Conservation (phyloP, 1,139 yeast genomes). For the Suhomyces bolitotheri region DNA sequence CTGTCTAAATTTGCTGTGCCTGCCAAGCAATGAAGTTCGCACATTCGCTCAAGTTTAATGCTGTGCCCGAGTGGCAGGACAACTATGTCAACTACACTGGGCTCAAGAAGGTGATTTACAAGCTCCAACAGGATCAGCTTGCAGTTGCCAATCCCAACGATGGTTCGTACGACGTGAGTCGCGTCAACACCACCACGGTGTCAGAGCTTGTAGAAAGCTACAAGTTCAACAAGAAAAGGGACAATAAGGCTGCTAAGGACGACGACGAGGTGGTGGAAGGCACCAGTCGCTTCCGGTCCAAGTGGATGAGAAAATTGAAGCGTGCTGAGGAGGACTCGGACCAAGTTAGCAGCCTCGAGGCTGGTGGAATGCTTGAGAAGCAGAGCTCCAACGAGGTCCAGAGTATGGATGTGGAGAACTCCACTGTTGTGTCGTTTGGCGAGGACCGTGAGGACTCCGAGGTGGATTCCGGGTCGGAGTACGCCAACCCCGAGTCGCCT, state of each 20-base stretch:
- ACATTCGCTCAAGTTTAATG: conserved; percentile 72
- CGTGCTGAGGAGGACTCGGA: not conserved
- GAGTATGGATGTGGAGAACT: conserved; percentile 12
- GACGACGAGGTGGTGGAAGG: conserved; percentile 9
- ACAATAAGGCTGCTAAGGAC: conserved; percentile 1
- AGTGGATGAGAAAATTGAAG: conserved; percentile 14
- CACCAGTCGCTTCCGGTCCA: conserved; percentile 7
- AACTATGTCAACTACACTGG: conserved; percentile 64
- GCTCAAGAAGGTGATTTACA: conserved; percentile 61
- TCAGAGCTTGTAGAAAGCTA: conserved; percentile 27
- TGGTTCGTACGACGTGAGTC: conserved; percentile 25
- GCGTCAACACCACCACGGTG: conserved; percentile 26
- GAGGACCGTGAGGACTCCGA: conserved; percentile 6
- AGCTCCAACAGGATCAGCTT: conserved; percentile 42
- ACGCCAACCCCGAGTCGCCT: conserved; percentile 20
- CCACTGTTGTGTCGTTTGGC: conserved; percentile 11
- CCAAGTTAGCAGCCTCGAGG: not conserved
- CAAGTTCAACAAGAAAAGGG: conserved; percentile 10
- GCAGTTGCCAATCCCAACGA: conserved; percentile 23
- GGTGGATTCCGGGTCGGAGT: conserved; percentile 10
- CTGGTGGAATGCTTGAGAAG: conserved; percentile 4
- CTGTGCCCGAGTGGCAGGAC: conserved; percentile 81
- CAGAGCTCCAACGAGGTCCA: conserved; percentile 10
- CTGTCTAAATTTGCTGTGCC: too few species aligned
- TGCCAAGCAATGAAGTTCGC: conserved; percentile 62